A percentile compares a stretch with the other conserved stretches of the same genome.
These are phyloP conservation scores for Castanea mollissima DNA, from an alignment of 306 rosid species.

Conservation along the genomic window DNA sequence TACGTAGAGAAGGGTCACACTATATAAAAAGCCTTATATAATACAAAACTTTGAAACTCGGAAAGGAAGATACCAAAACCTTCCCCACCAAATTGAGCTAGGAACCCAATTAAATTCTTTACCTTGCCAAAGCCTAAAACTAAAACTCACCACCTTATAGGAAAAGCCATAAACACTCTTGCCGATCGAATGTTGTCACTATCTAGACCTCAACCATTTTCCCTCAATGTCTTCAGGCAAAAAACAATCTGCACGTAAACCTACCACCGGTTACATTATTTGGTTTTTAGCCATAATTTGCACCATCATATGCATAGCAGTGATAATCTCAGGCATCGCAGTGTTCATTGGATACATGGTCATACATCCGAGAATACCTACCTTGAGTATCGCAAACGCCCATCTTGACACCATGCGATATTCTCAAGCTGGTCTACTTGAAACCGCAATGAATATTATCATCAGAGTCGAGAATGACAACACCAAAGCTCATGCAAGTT, in stretches of 20 bases:
- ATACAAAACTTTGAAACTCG: slow-evolving; percentile 44
- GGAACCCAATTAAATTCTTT: slow-evolving; percentile 35
- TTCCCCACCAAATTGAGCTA: slow-evolving; percentile 43
- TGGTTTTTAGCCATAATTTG: slow-evolving; percentile 67
- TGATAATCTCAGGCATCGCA: slow-evolving; percentile 48
- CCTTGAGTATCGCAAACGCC: slow-evolving; percentile 47
- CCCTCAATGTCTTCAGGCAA: slow-evolving; percentile 10
- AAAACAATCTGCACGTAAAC: slow-evolving; percentile 6
- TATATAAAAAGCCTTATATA: not conserved
- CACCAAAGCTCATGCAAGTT: slow-evolving; percentile 63
- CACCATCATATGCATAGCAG: slow-evolving; percentile 54
- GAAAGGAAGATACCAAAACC: slow-evolving; percentile 98
- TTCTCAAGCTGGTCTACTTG: slow-evolving; percentile 51
- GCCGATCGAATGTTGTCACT: slow-evolving; percentile 32
- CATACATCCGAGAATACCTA: slow-evolving; percentile 74
- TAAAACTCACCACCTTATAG: slow-evolving; percentile 17
- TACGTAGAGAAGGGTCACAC: not conserved
- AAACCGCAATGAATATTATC: slow-evolving; percentile 40
- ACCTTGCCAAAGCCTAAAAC: slow-evolving; percentile 15
- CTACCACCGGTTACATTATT: slow-evolving; percentile 45
- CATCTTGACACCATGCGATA: slow-evolving; percentile 42
- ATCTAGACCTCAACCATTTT: slow-evolving; percentile 7
- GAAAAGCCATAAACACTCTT: slow-evolving; percentile 18
- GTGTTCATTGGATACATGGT: slow-evolving; percentile 57
- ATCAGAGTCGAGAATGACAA: slow-evolving; percentile 74